Conservation (phyloP, 2,329 filamentous ascomycete genomes). For the Cordyceps cicadae region DNA sequence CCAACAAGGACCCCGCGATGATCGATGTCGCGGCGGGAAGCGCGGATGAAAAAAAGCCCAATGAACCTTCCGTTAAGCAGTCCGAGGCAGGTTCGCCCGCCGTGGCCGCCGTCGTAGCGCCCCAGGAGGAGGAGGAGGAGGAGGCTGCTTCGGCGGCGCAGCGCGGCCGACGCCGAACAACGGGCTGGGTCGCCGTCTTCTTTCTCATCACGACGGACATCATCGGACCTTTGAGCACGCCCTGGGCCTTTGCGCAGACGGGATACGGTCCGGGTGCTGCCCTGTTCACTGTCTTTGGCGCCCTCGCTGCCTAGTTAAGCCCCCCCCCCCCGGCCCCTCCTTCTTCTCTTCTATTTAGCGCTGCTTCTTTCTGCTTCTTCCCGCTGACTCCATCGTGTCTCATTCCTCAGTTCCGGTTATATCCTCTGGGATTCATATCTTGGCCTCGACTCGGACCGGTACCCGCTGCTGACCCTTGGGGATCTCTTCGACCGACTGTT, state of each 20-base stretch:
- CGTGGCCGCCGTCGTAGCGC: background rate
- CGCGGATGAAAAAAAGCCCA: background rate
- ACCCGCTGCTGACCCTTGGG: slow-evolving; percentile 36
- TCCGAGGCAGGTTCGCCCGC: background rate
- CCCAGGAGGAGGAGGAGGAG: slow-evolving; percentile 38
- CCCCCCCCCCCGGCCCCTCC: slow-evolving; percentile 18
- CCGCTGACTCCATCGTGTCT: no score
- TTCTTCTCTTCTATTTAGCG: no score
- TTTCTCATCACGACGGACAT: slow-evolving; percentile 43
- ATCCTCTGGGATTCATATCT: slow-evolving; percentile 36
- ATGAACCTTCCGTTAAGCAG: background rate
- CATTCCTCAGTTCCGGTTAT: slow-evolving; percentile 29
- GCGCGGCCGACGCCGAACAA: slow-evolving; percentile 34
- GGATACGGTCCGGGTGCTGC: background rate
- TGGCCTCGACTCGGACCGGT: slow-evolving; percentile 37
- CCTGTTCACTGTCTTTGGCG: background rate
- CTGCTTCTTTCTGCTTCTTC: background rate
- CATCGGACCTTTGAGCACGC: slow-evolving; percentile 33
- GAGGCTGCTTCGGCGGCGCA: slow-evolving; percentile 25
- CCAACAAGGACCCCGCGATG: background rate
- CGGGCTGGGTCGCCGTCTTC: slow-evolving; percentile 37
- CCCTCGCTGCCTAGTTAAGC: slow-evolving; percentile 22
- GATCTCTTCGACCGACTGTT: slow-evolving; percentile 40
- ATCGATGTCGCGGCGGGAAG: background rate
- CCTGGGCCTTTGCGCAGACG: slow-evolving; percentile 17